Evolutionary conservation across 768 basidiomycete genomes (phyloP).

Genomic region (Mrakia gelida): DNA sequence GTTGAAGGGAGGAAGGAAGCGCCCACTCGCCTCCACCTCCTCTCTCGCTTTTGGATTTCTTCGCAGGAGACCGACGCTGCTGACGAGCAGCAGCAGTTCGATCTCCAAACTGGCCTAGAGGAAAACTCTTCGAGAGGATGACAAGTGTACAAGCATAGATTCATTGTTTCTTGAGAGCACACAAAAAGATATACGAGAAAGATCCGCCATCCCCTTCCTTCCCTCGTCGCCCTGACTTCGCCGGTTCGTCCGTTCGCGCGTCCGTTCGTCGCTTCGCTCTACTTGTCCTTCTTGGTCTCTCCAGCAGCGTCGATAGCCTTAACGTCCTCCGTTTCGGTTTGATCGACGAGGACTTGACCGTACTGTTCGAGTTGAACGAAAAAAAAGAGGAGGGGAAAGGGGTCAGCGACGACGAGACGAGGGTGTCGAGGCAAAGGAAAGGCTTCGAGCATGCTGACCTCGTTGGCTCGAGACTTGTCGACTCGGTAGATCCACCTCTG

Average conservation of each 20-base stretch:
- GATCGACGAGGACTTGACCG: conserved; percentile 62
- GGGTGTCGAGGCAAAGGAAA: not conserved
- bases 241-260: not conserved
- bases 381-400: not conserved
- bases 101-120: no score
- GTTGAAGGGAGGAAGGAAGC: not conserved
- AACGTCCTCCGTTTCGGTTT: conserved; percentile 31
- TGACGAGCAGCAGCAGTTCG: no score
- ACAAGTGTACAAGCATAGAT: no score
- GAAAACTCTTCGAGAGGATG: no score
- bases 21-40: not conserved
- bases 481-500: conserved; percentile 92
- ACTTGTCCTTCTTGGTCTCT: conserved; percentile 35
- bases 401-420: not conserved
- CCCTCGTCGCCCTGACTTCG: not conserved
- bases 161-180: no score
- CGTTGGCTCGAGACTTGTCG: conserved; percentile 90
- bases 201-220: not conserved
- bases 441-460: conserved; percentile 47
- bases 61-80: no score
- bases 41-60: no score
- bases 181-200: no score
- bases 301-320: conserved; percentile 24
- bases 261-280: not conserved
- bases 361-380: conserved; percentile 46